These are phyloP conservation scores for Xylaria nigripes DNA, from an alignment of 495 filamentous ascomycete species.

Conservation along the genomic window DNA sequence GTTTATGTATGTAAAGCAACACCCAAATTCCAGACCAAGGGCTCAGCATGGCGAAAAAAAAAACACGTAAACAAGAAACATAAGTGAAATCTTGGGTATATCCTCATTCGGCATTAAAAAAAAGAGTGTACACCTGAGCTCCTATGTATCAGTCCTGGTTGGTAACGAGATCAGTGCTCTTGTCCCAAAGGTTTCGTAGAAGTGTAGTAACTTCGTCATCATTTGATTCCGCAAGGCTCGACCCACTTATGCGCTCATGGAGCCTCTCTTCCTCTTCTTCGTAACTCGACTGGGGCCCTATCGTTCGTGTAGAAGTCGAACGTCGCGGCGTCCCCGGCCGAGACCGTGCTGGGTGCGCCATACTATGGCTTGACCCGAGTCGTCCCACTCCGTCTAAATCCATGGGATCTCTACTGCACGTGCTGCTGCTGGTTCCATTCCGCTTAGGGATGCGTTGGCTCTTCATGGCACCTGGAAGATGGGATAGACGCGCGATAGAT, in stretches of 20 bases:
- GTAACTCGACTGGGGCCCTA: constrained; percentile 32
- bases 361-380: constrained; percentile 36
- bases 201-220: constrained; percentile 40
- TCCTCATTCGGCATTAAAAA: background rate
- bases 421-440: constrained; percentile 18
- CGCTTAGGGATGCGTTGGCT: constrained; percentile 36
- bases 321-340: constrained; percentile 25
- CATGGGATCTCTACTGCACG: constrained; percentile 18
- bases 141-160: constrained; percentile 36
- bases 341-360: constrained; percentile 19
- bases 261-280: constrained; percentile 30
- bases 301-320: constrained; percentile 20
- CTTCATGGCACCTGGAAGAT: constrained; percentile 41
- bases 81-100: background rate
- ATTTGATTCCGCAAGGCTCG: constrained; percentile 33
- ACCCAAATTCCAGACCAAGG: background rate
- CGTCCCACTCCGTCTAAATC: constrained; percentile 20
- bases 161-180: constrained; percentile 42
- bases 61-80: background rate
- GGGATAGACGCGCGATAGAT: constrained; percentile 45
- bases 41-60: background rate
- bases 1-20: background rate
- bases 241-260: constrained; percentile 33
- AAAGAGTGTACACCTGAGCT: background rate
- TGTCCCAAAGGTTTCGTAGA: constrained; percentile 48